phyloP scores from a whole-genome alignment of 495 filamentous ascomycete genomes.

The Penicillium arizonense region DNA sequence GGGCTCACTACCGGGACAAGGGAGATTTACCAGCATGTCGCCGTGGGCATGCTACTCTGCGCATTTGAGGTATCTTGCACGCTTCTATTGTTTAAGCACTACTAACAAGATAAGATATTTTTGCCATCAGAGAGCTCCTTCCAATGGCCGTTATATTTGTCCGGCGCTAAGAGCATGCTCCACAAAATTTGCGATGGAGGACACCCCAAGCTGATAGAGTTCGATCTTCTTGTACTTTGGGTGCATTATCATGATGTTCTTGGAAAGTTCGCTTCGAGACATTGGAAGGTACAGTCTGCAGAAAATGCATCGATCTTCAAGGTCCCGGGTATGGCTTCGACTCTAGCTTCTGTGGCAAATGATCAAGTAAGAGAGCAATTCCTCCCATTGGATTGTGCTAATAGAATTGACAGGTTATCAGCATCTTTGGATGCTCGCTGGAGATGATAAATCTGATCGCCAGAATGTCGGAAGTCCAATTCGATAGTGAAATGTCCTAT shows the following conservation, averaged over 20 bases:
- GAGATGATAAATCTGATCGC: constrained; percentile 8
- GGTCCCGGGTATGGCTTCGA: constrained; percentile 5
- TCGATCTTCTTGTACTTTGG: constrained; percentile 7
- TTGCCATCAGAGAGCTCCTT: constrained; percentile 8
- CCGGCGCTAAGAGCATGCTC: constrained; percentile 12
- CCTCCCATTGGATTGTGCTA: neutral
- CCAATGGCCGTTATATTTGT: constrained; percentile 14
- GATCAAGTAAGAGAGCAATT: neutral
- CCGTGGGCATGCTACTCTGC: constrained; percentile 11
- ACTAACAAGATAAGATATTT: neutral
- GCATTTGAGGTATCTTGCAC: constrained; percentile 5
- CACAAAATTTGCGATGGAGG: constrained; percentile 3
- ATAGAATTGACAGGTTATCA: neutral
- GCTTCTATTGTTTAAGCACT: neutral
- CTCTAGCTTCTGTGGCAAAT: neutral
- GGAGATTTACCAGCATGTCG: constrained; percentile 11
- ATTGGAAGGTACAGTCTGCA: constrained; percentile 1
- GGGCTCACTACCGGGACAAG: neutral
- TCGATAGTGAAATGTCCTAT: neutral
- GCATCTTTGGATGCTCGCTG: constrained; percentile 4
- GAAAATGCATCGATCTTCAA: neutral
- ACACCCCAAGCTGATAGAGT: constrained; percentile 5
- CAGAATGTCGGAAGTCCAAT: neutral
- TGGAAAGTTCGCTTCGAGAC: constrained; percentile 2
- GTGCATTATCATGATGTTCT: constrained; percentile 16